These are phyloP conservation scores for Leptosphaerulina australis DNA, from an alignment of 2,329 filamentous ascomycete genomes.

Conservation along the genomic window DNA sequence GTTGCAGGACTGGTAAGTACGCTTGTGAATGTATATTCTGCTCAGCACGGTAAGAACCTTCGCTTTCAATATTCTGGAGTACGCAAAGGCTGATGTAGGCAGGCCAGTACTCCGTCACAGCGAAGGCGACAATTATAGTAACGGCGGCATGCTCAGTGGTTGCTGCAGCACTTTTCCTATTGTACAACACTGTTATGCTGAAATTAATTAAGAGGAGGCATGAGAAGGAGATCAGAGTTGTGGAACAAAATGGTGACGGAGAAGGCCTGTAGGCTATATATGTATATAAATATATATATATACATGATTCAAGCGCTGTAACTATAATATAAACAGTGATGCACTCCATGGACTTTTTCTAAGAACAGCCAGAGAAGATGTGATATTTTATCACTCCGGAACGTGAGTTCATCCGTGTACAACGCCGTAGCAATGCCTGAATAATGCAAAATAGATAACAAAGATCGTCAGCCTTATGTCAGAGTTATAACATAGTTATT, in stretches of 20 bases:
- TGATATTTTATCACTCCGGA: neutral
- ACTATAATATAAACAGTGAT: too few species aligned
- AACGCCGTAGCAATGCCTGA: constrained; percentile 8
- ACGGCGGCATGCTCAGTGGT: constrained; percentile 46
- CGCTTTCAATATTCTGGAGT: neutral
- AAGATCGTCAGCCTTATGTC: too few species aligned
- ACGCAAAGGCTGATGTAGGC: neutral
- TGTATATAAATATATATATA: too few species aligned
- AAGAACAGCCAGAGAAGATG: neutral
- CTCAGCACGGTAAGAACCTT: constrained; percentile 50
- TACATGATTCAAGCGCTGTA: too few species aligned
- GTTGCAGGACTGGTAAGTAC: constrained; percentile 59
- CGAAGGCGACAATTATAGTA: constrained; percentile 48
- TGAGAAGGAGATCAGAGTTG: constrained; percentile 35
- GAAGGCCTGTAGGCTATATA: too few species aligned
- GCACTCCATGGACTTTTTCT: too few species aligned
- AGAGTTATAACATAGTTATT: too few species aligned
- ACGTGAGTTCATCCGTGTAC: constrained; percentile 2
- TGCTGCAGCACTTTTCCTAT: constrained; percentile 39
- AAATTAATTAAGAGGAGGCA: constrained; percentile 41
- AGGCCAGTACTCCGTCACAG: constrained; percentile 48
- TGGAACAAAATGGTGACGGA: constrained; percentile 14
- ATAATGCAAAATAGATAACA: neutral
- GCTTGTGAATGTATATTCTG: constrained; percentile 58
- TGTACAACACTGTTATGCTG: constrained; percentile 49